Percentiles rank a stretch among this genome's conserved stretches.
These are phyloP conservation scores for Calcarisporium arbuscula DNA, from an alignment of 2,329 filamentous ascomycete genomes.

Conservation along the genomic window DNA sequence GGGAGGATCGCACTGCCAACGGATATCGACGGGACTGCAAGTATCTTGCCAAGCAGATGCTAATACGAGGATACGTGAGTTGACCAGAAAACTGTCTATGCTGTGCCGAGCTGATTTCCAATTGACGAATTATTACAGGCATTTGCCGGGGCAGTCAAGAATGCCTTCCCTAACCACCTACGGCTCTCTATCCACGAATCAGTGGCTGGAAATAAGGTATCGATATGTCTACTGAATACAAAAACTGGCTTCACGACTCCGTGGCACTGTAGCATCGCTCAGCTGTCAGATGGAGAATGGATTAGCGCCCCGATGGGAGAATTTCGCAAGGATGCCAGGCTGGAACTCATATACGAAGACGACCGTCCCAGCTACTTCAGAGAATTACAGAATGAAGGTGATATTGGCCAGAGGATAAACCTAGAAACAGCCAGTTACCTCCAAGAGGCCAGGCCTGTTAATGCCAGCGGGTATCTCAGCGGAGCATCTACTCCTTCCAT, in stretches of 20 bases:
- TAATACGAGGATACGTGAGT: conserved; percentile 22
- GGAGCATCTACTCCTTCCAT: not conserved
- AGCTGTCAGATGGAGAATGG: conserved; percentile 14
- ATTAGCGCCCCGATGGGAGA: conserved; percentile 17
- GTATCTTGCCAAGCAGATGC: conserved; percentile 24
- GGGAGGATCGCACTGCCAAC: conserved; percentile 13
- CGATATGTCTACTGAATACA: conserved; percentile 21
- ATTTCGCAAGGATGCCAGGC: conserved; percentile 13
- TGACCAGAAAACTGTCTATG: not conserved
- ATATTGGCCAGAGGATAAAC: not conserved
- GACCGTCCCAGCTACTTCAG: conserved; percentile 14
- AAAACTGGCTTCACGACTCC: conserved; percentile 24
- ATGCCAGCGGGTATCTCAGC: conserved; percentile 1
- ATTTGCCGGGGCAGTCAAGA: conserved; percentile 20
- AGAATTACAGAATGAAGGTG: not conserved
- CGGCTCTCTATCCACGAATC: conserved; percentile 25
- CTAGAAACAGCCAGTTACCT: conserved; percentile 3
- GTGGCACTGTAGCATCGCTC: conserved; percentile 23
- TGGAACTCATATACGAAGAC: conserved; percentile 17
- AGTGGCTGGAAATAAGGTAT: conserved; percentile 18
- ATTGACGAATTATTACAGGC: conserved; percentile 12
- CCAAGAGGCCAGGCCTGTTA: conserved; percentile 4
- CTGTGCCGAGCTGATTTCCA: too few species aligned
- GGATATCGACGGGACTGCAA: conserved; percentile 19
- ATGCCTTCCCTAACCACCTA: conserved; percentile 18